Conservation (phyloP, 2,329 filamentous ascomycete genomes). For the Phialocephala sp. region DNA sequence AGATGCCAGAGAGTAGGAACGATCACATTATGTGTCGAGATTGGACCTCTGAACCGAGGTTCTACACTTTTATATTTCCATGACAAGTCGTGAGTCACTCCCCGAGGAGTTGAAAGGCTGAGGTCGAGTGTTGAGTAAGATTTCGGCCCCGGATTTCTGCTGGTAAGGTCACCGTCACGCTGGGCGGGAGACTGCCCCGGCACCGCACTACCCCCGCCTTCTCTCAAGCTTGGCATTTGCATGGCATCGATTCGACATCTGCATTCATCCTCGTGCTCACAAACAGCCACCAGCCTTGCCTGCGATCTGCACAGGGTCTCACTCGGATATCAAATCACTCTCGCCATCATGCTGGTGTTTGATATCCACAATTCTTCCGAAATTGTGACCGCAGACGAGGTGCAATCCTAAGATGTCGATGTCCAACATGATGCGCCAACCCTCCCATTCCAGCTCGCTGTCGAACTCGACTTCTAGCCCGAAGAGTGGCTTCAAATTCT, state of each 20-base stretch:
- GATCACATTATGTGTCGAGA: not conserved
- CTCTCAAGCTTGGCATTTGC: not conserved
- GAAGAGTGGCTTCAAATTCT: constrained; percentile 30
- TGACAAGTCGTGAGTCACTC: not conserved
- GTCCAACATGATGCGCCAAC: constrained; percentile 31
- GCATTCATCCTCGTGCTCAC: not conserved
- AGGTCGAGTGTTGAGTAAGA: no score
- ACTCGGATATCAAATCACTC: not conserved
- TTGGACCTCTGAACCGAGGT: not conserved
- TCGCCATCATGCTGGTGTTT: constrained; percentile 26
- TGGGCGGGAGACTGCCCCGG: not conserved
- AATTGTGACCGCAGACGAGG: constrained; percentile 20
- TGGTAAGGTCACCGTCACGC: not conserved
- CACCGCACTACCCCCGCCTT: not conserved
- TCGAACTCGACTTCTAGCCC: constrained; percentile 30
- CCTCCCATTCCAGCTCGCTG: constrained; percentile 30
- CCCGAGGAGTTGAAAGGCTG: not conserved
- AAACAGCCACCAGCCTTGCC: not conserved
- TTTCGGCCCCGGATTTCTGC: not conserved
- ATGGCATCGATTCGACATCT: not conserved
- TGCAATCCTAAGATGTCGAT: constrained; percentile 8
- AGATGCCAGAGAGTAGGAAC: not conserved
- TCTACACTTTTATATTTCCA: not conserved
- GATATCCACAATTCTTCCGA: constrained; percentile 13
- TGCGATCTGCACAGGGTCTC: constrained; percentile 6